Evolutionary conservation across 2,329 filamentous ascomycete genomes (phyloP).

Genomic region (Fusarium tanahbumbuense): DNA sequence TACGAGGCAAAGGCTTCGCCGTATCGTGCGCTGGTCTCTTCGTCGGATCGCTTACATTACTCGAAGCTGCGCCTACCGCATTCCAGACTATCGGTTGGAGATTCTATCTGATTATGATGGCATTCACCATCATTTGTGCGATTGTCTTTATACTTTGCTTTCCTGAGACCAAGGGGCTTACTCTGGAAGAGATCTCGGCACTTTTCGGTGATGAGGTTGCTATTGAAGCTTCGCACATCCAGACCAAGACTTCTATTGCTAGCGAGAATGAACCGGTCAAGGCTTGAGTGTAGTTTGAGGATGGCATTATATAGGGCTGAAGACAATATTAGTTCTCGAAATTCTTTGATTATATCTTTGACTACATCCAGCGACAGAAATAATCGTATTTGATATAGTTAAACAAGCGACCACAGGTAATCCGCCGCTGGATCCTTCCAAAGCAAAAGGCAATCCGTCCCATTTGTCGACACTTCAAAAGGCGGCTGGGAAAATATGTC

Average conservation of each 20-base stretch:
- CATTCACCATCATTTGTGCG: not conserved
- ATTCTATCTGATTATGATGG: slow-evolving; percentile 1
- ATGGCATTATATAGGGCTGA: too few species aligned
- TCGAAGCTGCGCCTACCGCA: not conserved
- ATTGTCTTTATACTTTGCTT: not conserved
- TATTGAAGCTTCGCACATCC: not conserved
- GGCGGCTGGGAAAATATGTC: slow-evolving; percentile 10
- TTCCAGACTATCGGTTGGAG: not conserved
- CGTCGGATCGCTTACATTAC: not conserved
- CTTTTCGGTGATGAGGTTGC: not conserved
- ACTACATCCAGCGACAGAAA: not conserved
- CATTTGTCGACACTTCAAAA: not conserved
- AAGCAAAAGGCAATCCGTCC: not conserved
- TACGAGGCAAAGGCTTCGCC: not conserved
- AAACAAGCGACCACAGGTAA: slow-evolving; percentile 21
- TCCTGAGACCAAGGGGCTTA: not conserved
- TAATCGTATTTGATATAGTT: not conserved
- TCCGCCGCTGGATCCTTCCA: slow-evolving; percentile 24
- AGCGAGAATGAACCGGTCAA: not conserved
- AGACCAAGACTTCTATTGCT: not conserved
- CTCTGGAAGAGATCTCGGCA: not conserved
- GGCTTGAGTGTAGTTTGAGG: too few species aligned
- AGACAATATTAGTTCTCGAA: rapidly evolving
- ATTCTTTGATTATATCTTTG: not conserved
- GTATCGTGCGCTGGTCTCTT: not conserved